Conservation (phyloP, 2,329 filamentous ascomycete species). For the Fusarium equiseti region DNA sequence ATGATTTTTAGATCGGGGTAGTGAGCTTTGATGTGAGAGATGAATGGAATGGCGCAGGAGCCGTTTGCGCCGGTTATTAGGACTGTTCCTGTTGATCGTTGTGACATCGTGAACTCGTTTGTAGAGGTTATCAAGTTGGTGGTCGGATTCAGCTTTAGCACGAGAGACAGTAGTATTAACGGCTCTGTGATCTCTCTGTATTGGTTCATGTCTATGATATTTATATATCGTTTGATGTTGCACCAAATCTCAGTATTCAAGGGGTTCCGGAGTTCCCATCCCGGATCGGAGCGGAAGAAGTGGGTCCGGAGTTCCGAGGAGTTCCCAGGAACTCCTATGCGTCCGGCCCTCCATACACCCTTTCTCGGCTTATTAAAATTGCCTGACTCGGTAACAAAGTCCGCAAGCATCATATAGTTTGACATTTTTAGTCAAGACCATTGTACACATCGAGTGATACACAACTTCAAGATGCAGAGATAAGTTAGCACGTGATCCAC, state of each 20-base stretch:
- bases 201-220: background rate
- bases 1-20: constrained; percentile 46
- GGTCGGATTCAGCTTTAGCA: background rate
- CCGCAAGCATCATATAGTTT: background rate
- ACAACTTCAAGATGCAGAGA: background rate
- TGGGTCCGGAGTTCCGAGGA: constrained; percentile 31
- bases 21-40: constrained; percentile 21
- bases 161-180: too few relatives aligned
- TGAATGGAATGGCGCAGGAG: constrained; percentile 43
- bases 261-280: background rate
- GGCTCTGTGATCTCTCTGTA: rapidly evolving
- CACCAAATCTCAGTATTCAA: background rate
- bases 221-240: background rate
- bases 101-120: background rate
- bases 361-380: background rate
- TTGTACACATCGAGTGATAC: background rate
- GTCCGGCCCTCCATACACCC: background rate
- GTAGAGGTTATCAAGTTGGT: background rate
- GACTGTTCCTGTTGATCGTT: constrained; percentile 50
- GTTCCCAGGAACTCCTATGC: constrained; percentile 29
- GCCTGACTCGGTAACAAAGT: background rate
- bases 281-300: background rate
- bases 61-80: constrained; percentile 56
- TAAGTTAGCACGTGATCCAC: background rate
- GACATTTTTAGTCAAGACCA: background rate